Conservation (phyloP, 2,329 filamentous ascomycete genomes). For the Colletotrichum sp. region DNA sequence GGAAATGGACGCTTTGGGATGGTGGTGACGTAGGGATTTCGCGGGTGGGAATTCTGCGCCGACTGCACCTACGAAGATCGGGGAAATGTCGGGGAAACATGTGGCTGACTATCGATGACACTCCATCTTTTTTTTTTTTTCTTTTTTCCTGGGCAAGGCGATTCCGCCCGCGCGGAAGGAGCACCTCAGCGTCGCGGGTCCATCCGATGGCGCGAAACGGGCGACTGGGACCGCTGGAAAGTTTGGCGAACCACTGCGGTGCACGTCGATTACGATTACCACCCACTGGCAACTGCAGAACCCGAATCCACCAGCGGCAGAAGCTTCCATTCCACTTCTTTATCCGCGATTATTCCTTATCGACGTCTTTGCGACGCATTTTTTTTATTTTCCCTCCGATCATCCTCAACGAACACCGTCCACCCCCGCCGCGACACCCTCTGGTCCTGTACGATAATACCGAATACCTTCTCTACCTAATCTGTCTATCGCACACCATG, state of each 20-base stretch:
- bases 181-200: constrained; percentile 1
- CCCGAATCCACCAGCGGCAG: neutral
- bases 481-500: constrained; percentile 41
- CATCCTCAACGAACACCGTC: neutral
- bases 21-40: constrained; percentile 32
- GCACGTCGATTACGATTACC: neutral
- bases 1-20: neutral
- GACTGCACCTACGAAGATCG: constrained; percentile 9
- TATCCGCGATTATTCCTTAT: neutral
- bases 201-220: neutral
- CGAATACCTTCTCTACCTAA: neutral
- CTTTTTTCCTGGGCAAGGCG: neutral
- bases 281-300: neutral
- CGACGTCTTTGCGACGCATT: constrained; percentile 10
- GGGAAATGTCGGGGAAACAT: constrained; percentile 25
- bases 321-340: constrained; percentile 2
- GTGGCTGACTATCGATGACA: constrained; percentile 1
- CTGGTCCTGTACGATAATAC: neutral
- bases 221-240: neutral
- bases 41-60: constrained; percentile 23
- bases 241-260: neutral
- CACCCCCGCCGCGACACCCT: neutral
- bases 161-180: neutral
- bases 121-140: neutral
- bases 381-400: neutral